Percentiles rank a stretch among this genome's conserved stretches.
Evolutionary conservation across 148 eudicot species (phyloP).

Genomic region (Rhododendron molle): DNA sequence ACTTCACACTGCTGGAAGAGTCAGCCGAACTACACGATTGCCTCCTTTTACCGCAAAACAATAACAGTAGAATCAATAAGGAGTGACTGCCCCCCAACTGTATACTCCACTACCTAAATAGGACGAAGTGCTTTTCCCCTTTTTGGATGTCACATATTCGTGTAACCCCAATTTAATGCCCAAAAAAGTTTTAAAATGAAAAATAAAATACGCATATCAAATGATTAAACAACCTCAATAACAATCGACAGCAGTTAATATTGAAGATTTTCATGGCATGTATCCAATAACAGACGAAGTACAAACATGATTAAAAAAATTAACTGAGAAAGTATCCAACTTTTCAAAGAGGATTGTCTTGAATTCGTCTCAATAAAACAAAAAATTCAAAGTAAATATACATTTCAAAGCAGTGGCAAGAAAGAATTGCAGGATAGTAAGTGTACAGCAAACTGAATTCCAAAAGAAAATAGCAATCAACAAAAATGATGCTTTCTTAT

Average conservation of each 20-base stretch:
- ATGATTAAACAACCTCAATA: neutral
- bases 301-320: neutral
- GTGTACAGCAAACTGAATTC: neutral
- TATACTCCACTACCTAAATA: neutral
- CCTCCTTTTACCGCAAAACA: neutral
- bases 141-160: neutral
- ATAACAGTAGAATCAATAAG: neutral
- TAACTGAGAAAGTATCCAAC: neutral
- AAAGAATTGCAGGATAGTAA: neutral
- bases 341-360: neutral
- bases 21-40: neutral
- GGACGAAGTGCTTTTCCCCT: neutral
- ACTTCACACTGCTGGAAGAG: neutral
- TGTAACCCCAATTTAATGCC: neutral
- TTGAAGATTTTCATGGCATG: neutral
- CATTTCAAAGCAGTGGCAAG: too few species aligned
- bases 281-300: neutral
- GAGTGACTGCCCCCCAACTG: neutral
- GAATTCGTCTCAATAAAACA: neutral
- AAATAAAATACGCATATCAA: neutral
- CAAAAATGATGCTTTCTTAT: neutral
- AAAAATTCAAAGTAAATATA: neutral
- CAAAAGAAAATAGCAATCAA: neutral
- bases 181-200: neutral
- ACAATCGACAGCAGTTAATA: neutral